phyloP scores from a whole-genome alignment of 1,139 yeast genomes.

The Meyerozyma sp. region DNA sequence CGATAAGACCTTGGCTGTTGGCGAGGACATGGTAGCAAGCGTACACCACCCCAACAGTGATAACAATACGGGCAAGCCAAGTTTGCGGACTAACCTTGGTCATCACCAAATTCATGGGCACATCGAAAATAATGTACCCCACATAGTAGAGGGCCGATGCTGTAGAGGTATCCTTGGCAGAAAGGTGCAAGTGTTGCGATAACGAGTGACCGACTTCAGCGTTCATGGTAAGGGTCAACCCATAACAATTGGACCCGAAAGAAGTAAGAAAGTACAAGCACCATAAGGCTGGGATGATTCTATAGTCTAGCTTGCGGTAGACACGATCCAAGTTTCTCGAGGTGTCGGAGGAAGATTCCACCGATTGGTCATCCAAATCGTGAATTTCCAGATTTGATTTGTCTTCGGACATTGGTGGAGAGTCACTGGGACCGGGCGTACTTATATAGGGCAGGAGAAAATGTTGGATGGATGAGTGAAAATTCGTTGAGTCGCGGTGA shows the following conservation, averaged over 20 bases:
- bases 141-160: slow-evolving; percentile 83
- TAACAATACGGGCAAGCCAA: slow-evolving; percentile 76
- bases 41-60: slow-evolving; percentile 73
- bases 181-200: slow-evolving; percentile 44
- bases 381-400: neutral
- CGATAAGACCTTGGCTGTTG: slow-evolving; percentile 57
- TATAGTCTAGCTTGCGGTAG: slow-evolving; percentile 59
- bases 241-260: slow-evolving; percentile 73
- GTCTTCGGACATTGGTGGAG: neutral
- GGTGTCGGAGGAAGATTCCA: neutral
- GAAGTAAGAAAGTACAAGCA: slow-evolving; percentile 72
- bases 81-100: slow-evolving; percentile 80
- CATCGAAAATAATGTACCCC: slow-evolving; percentile 77
- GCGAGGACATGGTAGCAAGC: slow-evolving; percentile 61
- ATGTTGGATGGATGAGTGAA: neutral
- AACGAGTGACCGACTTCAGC: slow-evolving; percentile 57
- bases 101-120: slow-evolving; percentile 84
- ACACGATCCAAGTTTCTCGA: slow-evolving; percentile 42
- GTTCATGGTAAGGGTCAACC: slow-evolving; percentile 81
- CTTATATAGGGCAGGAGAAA: neutral
- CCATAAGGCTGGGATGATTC: slow-evolving; percentile 86
- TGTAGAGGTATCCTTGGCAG: slow-evolving; percentile 56
- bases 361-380: neutral
- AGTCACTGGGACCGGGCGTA: neutral
- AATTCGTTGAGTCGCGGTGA: slow-evolving; percentile 1